These are phyloP conservation scores for Salix dunnii DNA, from an alignment of 345 rosid genomes.

Conservation along the genomic window DNA sequence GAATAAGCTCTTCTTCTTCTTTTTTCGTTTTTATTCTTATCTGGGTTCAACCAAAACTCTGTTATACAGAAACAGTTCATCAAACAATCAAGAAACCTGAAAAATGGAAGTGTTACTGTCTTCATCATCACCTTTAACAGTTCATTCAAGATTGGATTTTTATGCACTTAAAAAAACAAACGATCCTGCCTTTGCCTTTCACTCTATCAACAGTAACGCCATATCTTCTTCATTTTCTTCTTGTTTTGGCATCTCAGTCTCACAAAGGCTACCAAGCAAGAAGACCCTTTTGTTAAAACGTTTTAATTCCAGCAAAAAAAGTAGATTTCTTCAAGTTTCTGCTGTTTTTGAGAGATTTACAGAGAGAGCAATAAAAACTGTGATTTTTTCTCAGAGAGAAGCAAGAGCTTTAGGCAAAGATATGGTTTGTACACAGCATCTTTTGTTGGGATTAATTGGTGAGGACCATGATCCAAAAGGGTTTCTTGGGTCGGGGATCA, in stretches of 20 bases:
- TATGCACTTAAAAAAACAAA: constrained; percentile 13
- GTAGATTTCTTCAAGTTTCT: constrained; percentile 45
- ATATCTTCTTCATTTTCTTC: constrained; percentile 50
- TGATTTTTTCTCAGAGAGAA: constrained; percentile 80
- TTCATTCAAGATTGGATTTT: constrained; percentile 44
- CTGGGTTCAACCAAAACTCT: background rate
- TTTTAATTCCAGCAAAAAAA: constrained; percentile 28
- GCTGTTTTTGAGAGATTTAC: constrained; percentile 89
- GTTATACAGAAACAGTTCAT: background rate
- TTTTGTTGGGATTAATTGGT: constrained; percentile 63
- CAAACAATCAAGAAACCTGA: background rate
- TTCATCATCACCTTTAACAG: constrained; percentile 41
- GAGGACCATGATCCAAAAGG: constrained; percentile 83
- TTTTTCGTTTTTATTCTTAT: background rate
- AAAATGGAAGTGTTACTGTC: constrained; percentile 56
- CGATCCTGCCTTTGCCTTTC: constrained; percentile 15
- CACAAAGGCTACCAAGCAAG: constrained; percentile 29
- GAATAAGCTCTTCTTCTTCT: background rate
- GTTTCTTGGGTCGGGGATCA: constrained; percentile 75
- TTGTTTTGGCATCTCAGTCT: constrained; percentile 50
- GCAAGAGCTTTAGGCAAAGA: constrained; percentile 71
- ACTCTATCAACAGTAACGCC: constrained; percentile 14
- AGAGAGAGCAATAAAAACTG: constrained; percentile 75
- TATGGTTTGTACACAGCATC: constrained; percentile 81
- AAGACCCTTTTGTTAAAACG: constrained; percentile 15